Conservation (phyloP, 2,329 filamentous ascomycete species). For the Triangularia setosa region DNA sequence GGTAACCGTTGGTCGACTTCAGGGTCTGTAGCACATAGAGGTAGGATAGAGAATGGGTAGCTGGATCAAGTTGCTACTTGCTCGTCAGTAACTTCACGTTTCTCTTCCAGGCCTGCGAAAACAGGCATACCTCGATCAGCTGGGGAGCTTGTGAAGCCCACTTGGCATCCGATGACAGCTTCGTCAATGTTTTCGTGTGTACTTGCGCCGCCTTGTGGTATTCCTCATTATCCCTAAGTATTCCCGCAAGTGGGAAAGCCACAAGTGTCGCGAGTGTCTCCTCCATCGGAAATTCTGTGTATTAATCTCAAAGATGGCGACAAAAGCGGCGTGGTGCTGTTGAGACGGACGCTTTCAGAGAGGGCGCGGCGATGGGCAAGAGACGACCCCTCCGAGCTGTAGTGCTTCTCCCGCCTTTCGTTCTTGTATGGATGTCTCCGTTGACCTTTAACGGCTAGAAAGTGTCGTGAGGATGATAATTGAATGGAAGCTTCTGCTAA, state of each 20-base stretch:
- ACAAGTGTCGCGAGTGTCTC: constrained; percentile 36
- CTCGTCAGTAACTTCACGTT: background rate
- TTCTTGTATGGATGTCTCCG: background rate
- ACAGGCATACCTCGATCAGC: constrained; percentile 39
- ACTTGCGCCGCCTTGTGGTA: constrained; percentile 40
- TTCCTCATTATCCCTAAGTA: constrained; percentile 29
- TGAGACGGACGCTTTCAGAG: background rate
- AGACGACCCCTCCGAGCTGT: background rate
- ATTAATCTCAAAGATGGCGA: background rate
- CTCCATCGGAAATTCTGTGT: constrained; percentile 33
- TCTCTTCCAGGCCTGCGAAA: background rate
- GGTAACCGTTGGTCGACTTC: constrained; percentile 23
- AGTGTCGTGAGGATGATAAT: background rate
- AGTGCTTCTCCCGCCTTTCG: background rate
- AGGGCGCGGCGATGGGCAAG: background rate
- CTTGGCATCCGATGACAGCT: constrained; percentile 35
- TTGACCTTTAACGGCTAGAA: background rate
- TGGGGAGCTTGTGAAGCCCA: constrained; percentile 26
- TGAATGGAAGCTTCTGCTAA: background rate
- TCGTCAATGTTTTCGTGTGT: constrained; percentile 38
- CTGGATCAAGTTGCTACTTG: constrained; percentile 44
- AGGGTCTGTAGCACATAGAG: constrained; percentile 44
- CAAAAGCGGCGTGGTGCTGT: background rate
- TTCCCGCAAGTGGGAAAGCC: constrained; percentile 38
- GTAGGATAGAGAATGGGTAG: constrained; percentile 49